Conservation (phyloP, 768 basidiomycete species). For the Pulveroboletus sp. region DNA sequence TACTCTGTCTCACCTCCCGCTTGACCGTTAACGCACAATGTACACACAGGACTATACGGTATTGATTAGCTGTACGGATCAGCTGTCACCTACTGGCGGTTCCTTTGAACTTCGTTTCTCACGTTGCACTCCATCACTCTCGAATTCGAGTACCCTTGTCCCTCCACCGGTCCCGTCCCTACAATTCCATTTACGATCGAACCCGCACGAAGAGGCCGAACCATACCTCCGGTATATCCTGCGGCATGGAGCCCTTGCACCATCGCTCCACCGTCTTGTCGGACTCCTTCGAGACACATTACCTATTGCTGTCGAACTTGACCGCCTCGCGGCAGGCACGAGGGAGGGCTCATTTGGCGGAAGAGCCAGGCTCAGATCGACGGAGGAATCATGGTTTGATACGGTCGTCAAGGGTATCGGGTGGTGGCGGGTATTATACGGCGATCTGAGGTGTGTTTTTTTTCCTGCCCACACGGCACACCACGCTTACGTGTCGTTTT, state of each 20-base stretch:
- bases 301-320: slow-evolving; percentile 72
- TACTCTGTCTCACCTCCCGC: background rate
- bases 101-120: slow-evolving; percentile 76
- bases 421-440: slow-evolving; percentile 78
- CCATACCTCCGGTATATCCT: slow-evolving; percentile 71
- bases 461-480: background rate
- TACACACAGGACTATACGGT: slow-evolving; percentile 64
- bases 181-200: slow-evolving; percentile 31
- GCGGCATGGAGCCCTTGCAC: slow-evolving; percentile 62
- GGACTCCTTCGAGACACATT: slow-evolving; percentile 72
- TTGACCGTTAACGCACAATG: background rate
- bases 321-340: slow-evolving; percentile 43
- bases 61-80: slow-evolving; percentile 75
- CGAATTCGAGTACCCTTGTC: slow-evolving; percentile 19
- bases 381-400: slow-evolving; percentile 43
- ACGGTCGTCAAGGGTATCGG: slow-evolving; percentile 77
- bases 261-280: slow-evolving; percentile 65
- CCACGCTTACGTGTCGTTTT: background rate
- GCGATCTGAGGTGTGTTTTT: slow-evolving; percentile 48
- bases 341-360: slow-evolving; percentile 17
- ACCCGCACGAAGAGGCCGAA: slow-evolving; percentile 80
- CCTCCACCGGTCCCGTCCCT: slow-evolving; percentile 32
- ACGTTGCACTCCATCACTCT: slow-evolving; percentile 33
- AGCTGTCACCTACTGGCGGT: slow-evolving; percentile 64
- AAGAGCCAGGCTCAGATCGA: slow-evolving; percentile 13